phyloP scores from a whole-genome alignment of 2,329 filamentous ascomycete species.

The Apiospora malaysiana region DNA sequence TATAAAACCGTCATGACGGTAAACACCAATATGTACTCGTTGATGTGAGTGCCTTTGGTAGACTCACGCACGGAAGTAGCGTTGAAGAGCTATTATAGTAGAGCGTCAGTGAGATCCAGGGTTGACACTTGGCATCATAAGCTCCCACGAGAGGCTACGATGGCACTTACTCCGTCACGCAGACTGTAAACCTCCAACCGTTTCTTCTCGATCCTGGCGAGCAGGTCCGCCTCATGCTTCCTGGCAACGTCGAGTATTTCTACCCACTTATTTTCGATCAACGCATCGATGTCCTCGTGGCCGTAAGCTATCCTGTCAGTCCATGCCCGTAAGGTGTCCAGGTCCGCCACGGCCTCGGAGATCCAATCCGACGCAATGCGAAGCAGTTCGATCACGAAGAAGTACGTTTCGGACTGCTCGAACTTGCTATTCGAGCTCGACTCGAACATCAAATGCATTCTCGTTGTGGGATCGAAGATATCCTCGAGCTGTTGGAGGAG shows the following conservation, averaged over 20 bases:
- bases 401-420: not conserved
- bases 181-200: not conserved
- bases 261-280: not conserved
- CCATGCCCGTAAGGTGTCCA: too few species aligned
- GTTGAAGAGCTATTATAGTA: not conserved
- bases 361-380: not conserved
- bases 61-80: not conserved
- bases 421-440: not conserved
- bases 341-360: not conserved
- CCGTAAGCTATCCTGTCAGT: too few species aligned
- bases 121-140: too few species aligned
- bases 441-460: not conserved
- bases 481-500: not conserved
- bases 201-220: not conserved
- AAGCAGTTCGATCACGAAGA: not conserved
- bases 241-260: not conserved
- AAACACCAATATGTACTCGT: slow-evolving; percentile 2
- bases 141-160: too few species aligned
- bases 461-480: not conserved
- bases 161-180: slow-evolving; percentile 1
- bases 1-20: not conserved
- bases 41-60: slow-evolving; percentile 8
- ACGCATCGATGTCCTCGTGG: too few species aligned
- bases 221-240: not conserved
- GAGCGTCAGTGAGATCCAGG: too few species aligned